Evolutionary conservation across 805 yeast genomes (phyloP), one percentile per base, ranked within the genome.

Genomic region (Pachysolen tannophilus): DNA sequence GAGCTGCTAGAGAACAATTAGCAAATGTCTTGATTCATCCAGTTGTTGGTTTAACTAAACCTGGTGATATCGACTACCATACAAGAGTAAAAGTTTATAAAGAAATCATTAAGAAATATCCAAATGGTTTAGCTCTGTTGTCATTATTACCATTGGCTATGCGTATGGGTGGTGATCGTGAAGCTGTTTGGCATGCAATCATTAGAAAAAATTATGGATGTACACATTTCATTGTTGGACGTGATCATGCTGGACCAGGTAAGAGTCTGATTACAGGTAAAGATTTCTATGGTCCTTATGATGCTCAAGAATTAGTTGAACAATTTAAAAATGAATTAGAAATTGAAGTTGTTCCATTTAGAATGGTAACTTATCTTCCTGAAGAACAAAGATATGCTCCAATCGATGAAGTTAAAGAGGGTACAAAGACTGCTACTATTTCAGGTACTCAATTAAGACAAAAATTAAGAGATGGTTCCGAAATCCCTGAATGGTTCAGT

Each of bases 81-180:
- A 88, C 97, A 35, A 80, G 97, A 65, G 97, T 88, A 38, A 82
- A 92, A 50, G 97, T 88, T 10, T 88, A 88, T 67, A 82, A 84
- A 62, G 94, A 90, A 48, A 78, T 88, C 48, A 74, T 90, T 61
- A 84, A 88, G 63, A 82, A 90, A 53, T 88, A 84, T 62, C 97
- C 97, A 34, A 82, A 79, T 44, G 96, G 96, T 36, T 81, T 88
- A 75, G 97, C 97, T 11, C 77, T 83, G 45, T 67, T 88, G 43
- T 80, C 96, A 7, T 65, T 88, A 44, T 69, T 88, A 49, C 97
- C 97, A 9, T 69, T 88, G 53, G 97, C 97, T 26, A 88, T 88
- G 97, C 80, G 97, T 71, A 88, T 88, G 97, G 97, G 92, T 38
- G 97, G 97, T 60, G 97, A 90, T 60, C 78, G 95, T 58, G 97